Evolutionary conservation across 2,329 filamentous ascomycete genomes (phyloP).

Genomic region (Fusarium humuli): DNA sequence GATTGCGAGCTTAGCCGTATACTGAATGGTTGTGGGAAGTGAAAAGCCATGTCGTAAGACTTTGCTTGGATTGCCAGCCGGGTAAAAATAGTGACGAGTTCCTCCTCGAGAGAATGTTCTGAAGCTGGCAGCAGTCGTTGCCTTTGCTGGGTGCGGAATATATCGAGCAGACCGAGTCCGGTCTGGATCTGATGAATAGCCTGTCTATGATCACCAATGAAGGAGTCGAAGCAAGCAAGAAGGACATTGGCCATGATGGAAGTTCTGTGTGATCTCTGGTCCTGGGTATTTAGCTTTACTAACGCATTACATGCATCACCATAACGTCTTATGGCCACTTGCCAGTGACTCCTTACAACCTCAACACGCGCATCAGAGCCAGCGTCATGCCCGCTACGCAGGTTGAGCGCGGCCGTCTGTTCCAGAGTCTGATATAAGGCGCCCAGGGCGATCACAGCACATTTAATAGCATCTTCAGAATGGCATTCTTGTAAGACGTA

Average conservation of each 20-base stretch:
- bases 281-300: slow-evolving; percentile 56
- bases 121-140: slow-evolving; percentile 38
- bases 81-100: slow-evolving; percentile 72
- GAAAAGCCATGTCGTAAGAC: slow-evolving; percentile 76
- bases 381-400: slow-evolving; percentile 48
- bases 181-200: slow-evolving; percentile 72
- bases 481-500: slow-evolving; percentile 73
- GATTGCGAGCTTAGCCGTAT: slow-evolving; percentile 56
- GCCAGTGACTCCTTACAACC: slow-evolving; percentile 63
- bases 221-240: slow-evolving; percentile 76
- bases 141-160: slow-evolving; percentile 60
- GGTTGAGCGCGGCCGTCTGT: slow-evolving; percentile 62
- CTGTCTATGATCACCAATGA: slow-evolving; percentile 71
- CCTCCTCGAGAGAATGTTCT: slow-evolving; percentile 66
- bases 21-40: slow-evolving; percentile 72
- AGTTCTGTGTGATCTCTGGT: slow-evolving; percentile 61
- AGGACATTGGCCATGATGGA: slow-evolving; percentile 74
- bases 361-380: slow-evolving; percentile 43
- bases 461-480: slow-evolving; percentile 69
- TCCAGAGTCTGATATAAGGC: slow-evolving; percentile 76
- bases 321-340: slow-evolving; percentile 70
- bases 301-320: slow-evolving; percentile 66
- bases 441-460: slow-evolving; percentile 74
- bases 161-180: slow-evolving; percentile 66
- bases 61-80: slow-evolving; percentile 73